These are phyloP conservation scores for Candida nemodendra DNA, from an alignment of 805 yeast genomes.

Conservation along the genomic window DNA sequence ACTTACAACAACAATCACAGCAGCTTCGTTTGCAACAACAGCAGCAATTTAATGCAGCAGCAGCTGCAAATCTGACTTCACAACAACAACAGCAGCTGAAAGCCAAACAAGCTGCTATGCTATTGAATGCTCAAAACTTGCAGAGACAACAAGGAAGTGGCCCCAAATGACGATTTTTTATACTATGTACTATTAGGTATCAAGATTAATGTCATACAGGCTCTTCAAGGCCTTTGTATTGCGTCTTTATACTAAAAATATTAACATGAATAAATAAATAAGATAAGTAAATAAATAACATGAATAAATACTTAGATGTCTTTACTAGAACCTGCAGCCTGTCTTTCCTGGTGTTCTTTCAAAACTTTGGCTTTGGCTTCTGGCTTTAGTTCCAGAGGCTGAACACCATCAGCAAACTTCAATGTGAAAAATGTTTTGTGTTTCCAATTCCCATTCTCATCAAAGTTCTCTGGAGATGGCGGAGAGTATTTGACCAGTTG, in stretches of 20 bases:
- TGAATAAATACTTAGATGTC: too few relatives aligned
- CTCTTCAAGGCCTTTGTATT: background rate
- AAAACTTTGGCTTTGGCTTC: conserved; percentile 24
- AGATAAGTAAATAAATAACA: too few relatives aligned
- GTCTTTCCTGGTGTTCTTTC: conserved; percentile 9
- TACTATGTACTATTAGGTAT: background rate
- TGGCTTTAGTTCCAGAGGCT: conserved; percentile 39
- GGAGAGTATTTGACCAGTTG: conserved; percentile 41
- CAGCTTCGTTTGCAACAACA: conserved; percentile 24
- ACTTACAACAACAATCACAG: conserved; percentile 23
- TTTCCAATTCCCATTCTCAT: conserved; percentile 39
- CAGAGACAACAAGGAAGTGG: conserved; percentile 18
- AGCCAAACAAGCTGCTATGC: conserved; percentile 26
- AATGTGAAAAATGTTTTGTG: conserved; percentile 35
- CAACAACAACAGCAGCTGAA: conserved; percentile 21
- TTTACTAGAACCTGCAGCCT: too few relatives aligned
- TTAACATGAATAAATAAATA: too few relatives aligned
- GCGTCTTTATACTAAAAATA: too few relatives aligned
- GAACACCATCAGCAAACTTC: conserved; percentile 33
- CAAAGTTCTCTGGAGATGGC: conserved; percentile 36
- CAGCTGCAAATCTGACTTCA: conserved; percentile 12
- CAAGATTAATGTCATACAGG: background rate
- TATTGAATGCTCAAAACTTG: conserved; percentile 17
- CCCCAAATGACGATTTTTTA: background rate
- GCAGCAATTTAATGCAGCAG: conserved; percentile 7